phyloP scores from a whole-genome alignment of 176 grass and related monocot species.

The Triticum monococcum region DNA sequence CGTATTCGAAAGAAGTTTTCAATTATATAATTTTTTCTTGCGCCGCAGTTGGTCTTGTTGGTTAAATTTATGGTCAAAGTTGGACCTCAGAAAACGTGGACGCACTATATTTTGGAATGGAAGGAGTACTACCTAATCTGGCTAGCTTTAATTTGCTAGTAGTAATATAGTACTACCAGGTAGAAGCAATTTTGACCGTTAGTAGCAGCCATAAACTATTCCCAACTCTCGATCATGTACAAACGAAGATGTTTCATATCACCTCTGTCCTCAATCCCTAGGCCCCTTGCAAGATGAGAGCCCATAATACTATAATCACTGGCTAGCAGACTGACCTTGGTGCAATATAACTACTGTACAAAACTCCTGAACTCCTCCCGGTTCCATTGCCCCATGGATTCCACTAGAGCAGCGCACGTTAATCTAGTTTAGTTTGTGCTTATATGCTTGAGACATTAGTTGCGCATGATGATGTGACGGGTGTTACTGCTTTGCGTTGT shows the following conservation, averaged over 20 bases:
- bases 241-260: background rate
- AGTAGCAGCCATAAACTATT: conserved; percentile 32
- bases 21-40: too few relatives aligned
- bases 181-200: conserved; percentile 54
- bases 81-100: too few relatives aligned
- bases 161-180: background rate
- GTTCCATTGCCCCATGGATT: conserved; percentile 55
- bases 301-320: conserved; percentile 20
- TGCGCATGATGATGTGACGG: conserved; percentile 24
- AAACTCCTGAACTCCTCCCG: conserved; percentile 42
- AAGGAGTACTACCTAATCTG: background rate
- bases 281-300: conserved; percentile 17
- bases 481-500: background rate
- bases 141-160: conserved; percentile 12
- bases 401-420: conserved; percentile 14
- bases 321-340: background rate
- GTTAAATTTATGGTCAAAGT: too few relatives aligned
- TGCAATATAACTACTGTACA: background rate
- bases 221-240: conserved; percentile 5
- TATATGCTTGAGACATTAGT: conserved; percentile 12
- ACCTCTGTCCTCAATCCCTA: conserved; percentile 36
- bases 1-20: too few relatives aligned
- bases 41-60: too few relatives aligned
- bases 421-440: conserved; percentile 43
- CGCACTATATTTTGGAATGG: too few relatives aligned